A percentile compares a stretch with the other conserved stretches of the same genome.
These are phyloP conservation scores for Zygnema cylindricum DNA, from an alignment of 139 green algal genomes.

Conservation along the genomic window DNA sequence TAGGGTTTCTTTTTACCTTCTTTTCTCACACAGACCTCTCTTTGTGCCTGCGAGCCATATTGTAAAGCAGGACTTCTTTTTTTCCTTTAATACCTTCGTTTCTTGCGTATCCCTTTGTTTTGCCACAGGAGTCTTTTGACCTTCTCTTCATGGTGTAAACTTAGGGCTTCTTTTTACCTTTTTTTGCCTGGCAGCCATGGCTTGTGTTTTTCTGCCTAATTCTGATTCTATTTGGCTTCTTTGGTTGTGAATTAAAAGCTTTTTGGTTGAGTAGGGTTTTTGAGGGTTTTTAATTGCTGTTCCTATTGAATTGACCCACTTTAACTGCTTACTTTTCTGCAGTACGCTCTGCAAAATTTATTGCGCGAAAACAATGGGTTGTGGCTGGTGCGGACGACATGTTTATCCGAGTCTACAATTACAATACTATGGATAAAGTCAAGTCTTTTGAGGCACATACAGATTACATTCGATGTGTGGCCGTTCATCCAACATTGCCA, in stretches of 20 bases:
- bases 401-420: constrained; percentile 98
- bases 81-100: no score
- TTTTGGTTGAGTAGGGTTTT: not conserved
- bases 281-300: not conserved
- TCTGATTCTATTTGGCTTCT: not conserved
- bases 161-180: no score
- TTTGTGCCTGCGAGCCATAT: no score
- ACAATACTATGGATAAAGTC: constrained; percentile 99
- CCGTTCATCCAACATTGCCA: constrained; percentile 91
- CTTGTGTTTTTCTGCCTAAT: not conserved
- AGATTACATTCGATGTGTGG: constrained; percentile 97
- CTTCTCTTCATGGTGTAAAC: no score
- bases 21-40: no score
- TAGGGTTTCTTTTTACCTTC: no score
- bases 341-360: constrained; percentile 95
- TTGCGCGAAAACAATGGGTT: constrained; percentile 95
- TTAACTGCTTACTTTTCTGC: not conserved
- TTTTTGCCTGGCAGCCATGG: no score
- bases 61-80: no score
- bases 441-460: constrained; percentile 97
- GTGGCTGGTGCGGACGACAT: constrained; percentile 96
- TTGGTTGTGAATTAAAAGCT: not conserved
- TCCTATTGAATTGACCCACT: not conserved
- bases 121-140: no score
- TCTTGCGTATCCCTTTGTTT: no score